A percentile compares a stretch with the other conserved stretches of the same genome.
These are phyloP conservation scores for Ogataea glucozyma DNA, from an alignment of 805 yeast species.

Conservation along the genomic window DNA sequence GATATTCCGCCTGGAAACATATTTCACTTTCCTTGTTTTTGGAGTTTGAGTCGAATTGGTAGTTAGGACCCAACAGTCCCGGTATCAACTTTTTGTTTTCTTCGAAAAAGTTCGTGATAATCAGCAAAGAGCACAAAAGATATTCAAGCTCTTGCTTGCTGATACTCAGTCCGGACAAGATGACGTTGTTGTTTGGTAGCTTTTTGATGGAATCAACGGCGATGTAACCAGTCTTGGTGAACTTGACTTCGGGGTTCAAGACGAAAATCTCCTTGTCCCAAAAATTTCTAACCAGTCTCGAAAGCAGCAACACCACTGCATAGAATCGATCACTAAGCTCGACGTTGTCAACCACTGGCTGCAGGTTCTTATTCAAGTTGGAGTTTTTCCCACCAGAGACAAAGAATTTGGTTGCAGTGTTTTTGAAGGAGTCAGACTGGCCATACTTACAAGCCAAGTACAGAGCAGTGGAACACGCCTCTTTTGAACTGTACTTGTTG, in stretches of 20 bases:
- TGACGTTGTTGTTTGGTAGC: conserved; percentile 37
- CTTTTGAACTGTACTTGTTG: conserved; percentile 80
- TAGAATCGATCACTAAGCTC: conserved; percentile 88
- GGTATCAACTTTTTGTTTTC: conserved; percentile 63
- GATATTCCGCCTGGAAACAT: conserved; percentile 85
- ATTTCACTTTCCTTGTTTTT: conserved; percentile 54
- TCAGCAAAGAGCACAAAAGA: conserved; percentile 68
- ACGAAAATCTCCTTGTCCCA: conserved; percentile 77
- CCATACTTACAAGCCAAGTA: conserved; percentile 78
- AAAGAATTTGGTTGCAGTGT: conserved; percentile 51
- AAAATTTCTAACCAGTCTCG: conserved; percentile 73
- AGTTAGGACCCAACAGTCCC: conserved; percentile 59
- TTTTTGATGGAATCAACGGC: conserved; percentile 43
- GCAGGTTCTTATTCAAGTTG: conserved; percentile 36
- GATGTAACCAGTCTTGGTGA: conserved; percentile 38
- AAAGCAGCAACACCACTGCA: conserved; percentile 76
- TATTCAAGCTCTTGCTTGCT: conserved; percentile 59
- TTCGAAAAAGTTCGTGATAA: conserved; percentile 67
- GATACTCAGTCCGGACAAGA: conserved; percentile 48
- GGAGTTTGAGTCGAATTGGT: conserved; percentile 48
- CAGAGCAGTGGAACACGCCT: conserved; percentile 86
- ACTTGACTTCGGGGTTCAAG: conserved; percentile 35
- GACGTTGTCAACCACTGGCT: conserved; percentile 66
- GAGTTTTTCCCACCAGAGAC: conserved; percentile 57
- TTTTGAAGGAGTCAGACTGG: conserved; percentile 50